Conservation (phyloP, 352 stramenopile species). For the Phytophthora constricta region DNA sequence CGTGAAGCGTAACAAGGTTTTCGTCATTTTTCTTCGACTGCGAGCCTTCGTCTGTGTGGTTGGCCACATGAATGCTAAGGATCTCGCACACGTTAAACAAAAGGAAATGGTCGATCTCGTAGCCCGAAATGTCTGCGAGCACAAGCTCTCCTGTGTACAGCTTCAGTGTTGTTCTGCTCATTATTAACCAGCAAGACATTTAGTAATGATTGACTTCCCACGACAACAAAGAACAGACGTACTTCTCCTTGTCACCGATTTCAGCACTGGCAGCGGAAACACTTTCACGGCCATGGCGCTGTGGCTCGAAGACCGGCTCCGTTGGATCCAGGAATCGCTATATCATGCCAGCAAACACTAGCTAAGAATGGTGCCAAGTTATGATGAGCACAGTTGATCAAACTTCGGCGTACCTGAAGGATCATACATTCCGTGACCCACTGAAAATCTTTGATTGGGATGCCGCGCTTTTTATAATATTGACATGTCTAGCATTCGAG, state of each 20-base stretch:
- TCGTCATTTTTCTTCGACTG: slow-evolving; percentile 36
- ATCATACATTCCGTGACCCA: slow-evolving; percentile 88
- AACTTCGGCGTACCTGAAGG: slow-evolving; percentile 55
- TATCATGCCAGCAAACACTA: too few species aligned
- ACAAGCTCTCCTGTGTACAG: slow-evolving; percentile 76
- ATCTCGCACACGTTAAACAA: slow-evolving; percentile 87
- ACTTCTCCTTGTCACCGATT: slow-evolving; percentile 72
- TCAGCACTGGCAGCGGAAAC: slow-evolving; percentile 52
- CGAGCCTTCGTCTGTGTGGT: slow-evolving; percentile 29
- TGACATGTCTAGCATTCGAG: slow-evolving; percentile 52
- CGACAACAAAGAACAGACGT: slow-evolving; percentile 13
- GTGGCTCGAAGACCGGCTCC: slow-evolving; percentile 53
- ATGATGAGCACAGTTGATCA: not conserved
- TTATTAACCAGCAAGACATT: not conserved
- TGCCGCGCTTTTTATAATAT: slow-evolving; percentile 49
- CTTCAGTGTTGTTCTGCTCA: slow-evolving; percentile 51
- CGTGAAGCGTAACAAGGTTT: slow-evolving; percentile 50
- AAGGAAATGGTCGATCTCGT: slow-evolving; percentile 71
- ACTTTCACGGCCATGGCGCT: slow-evolving; percentile 36
- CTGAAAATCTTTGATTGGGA: slow-evolving; percentile 68
- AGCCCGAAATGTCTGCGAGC: slow-evolving; percentile 67
- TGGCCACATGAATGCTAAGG: slow-evolving; percentile 55
- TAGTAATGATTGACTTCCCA: not conserved
- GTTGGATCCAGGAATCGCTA: slow-evolving; percentile 58
- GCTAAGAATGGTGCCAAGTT: too few species aligned